Base-by-base conservation (phyloP, 1,284 basidiomycete species). In the Filobasidium uniguttulatum region DNA sequence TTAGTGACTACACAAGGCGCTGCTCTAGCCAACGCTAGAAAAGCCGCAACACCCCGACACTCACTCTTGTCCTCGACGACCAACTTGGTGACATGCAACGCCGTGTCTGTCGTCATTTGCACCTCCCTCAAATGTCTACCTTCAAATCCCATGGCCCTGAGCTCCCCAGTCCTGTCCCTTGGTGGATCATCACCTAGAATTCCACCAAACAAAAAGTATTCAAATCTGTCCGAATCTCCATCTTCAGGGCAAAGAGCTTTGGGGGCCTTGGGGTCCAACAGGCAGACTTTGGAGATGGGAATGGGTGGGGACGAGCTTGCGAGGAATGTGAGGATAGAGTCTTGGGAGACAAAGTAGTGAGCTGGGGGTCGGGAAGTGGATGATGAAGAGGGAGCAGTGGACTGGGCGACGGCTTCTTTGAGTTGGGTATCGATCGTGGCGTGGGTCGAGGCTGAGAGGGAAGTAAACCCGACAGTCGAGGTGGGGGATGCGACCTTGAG, bases 31-130 rank as follows among this genome's bases (percentile, higher is more conserved):
- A 19, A n/a, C n/a, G n/a, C n/a, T n/a, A 17, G 19, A 38, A 36
- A 44, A 15, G 5, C 20, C 5, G 20, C 12, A 10, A 41, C 15
- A 41, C n/a, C 22, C n/a, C n/a, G n/a, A n/a, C 5, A 65, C 75
- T 59, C 55, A 82, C 82, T 70, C 62, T 79, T 76, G 63, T 94
- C 87, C 55, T 84, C 73, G 0, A 91, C 82, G 14, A 94, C 83
- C 2, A 78, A 68, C 65, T 93, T 96, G 0, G 88, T 90, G 5
- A 97, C 91, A 7, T 85, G 88, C 0, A 97, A 73, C 0, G 93
- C 93, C 1, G 93, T 97, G 66, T 98, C 93, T 0, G 93, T 98
- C 23, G 93, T 97, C 93, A 98, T 98, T 67, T 98, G 94, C 1
- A 89, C 73, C 1, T 78, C 72, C 0, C 86, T 87, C 4, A 94